A percentile compares a stretch with the other conserved stretches of the same genome.
These are phyloP conservation scores for Myxozyma monticola DNA, from an alignment of 805 yeast genomes.

Conservation along the genomic window DNA sequence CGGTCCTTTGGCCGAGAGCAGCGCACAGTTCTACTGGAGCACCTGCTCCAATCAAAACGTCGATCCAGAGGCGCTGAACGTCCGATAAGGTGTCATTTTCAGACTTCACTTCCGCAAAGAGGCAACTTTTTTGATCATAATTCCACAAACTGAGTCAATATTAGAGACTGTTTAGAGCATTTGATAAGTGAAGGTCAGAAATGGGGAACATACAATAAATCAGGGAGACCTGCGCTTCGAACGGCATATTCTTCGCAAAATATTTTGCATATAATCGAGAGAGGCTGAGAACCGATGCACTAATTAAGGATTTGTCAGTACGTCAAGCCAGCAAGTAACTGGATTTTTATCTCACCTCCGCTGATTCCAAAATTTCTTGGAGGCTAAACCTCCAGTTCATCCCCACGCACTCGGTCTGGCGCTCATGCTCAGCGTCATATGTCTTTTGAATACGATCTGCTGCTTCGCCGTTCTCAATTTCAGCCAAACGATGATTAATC, in stretches of 20 bases:
- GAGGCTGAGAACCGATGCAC: constrained; percentile 30
- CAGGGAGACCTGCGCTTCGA: constrained; percentile 41
- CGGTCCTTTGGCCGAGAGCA: too few species aligned
- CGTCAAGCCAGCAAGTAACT: too few species aligned
- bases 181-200: background rate
- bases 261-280: constrained; percentile 30
- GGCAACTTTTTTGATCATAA: constrained; percentile 15
- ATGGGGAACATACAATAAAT: constrained; percentile 32
- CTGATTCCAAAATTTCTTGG: constrained; percentile 31
- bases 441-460: constrained; percentile 5
- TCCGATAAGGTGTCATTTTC: constrained; percentile 42
- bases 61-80: constrained; percentile 42
- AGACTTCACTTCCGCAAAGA: constrained; percentile 38
- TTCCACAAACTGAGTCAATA: constrained; percentile 35
- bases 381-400: constrained; percentile 37
- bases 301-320: too few species aligned
- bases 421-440: constrained; percentile 24
- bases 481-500: constrained; percentile 33
- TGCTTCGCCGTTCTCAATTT: constrained; percentile 18
- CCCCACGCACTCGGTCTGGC: constrained; percentile 35
- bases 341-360: constrained; percentile 21
- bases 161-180: background rate
- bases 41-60: constrained; percentile 35
- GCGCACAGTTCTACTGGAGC: constrained; percentile 40
- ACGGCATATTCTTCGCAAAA: constrained; percentile 33